Evolutionary conservation across 495 filamentous ascomycete species (phyloP).

Genomic region (Monascus purpureus): DNA sequence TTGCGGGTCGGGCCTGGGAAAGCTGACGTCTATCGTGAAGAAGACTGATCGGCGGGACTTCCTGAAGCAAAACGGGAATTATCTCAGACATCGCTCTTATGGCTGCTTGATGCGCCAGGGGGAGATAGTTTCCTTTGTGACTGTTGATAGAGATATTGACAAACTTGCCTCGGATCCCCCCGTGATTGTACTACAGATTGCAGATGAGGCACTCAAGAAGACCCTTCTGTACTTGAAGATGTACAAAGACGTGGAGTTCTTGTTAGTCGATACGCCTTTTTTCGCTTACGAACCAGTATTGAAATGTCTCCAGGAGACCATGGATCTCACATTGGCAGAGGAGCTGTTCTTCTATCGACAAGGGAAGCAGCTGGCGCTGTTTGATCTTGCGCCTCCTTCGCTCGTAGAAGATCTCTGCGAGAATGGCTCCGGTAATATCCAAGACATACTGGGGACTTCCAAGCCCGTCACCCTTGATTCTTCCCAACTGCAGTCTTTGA

Average conservation of each 20-base stretch:
- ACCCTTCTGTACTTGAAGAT: slow-evolving; percentile 23
- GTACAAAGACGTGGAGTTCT: slow-evolving; percentile 21
- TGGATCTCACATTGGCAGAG: slow-evolving; percentile 36
- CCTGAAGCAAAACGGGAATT: slow-evolving; percentile 30
- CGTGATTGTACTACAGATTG: slow-evolving; percentile 37
- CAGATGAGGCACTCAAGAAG: slow-evolving; percentile 26
- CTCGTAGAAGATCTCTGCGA: slow-evolving; percentile 11
- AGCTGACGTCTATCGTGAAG: slow-evolving; percentile 18
- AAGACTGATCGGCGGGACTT: slow-evolving; percentile 33
- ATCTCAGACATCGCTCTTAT: slow-evolving; percentile 46
- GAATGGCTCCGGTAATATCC: slow-evolving; percentile 6
- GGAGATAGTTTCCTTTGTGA: slow-evolving; percentile 47
- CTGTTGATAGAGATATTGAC: slow-evolving; percentile 43
- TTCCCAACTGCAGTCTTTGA: slow-evolving; percentile 44
- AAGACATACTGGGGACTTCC: slow-evolving; percentile 13
- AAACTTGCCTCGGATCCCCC: slow-evolving; percentile 31
- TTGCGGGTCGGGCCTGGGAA: slow-evolving; percentile 29
- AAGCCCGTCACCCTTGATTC: slow-evolving; percentile 34
- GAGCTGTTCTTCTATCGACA: slow-evolving; percentile 28
- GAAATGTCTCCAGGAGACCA: slow-evolving; percentile 40
- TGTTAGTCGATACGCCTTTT: slow-evolving; percentile 48
- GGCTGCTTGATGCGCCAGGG: slow-evolving; percentile 40
- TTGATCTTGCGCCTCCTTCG: slow-evolving; percentile 8
- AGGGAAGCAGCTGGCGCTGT: slow-evolving; percentile 7
- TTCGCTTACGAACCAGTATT: slow-evolving; percentile 66